A percentile compares a stretch with the other conserved stretches of the same genome.
Evolutionary conservation across 2,329 filamentous ascomycete species (phyloP).

Genomic region (Alternaria viburni): DNA sequence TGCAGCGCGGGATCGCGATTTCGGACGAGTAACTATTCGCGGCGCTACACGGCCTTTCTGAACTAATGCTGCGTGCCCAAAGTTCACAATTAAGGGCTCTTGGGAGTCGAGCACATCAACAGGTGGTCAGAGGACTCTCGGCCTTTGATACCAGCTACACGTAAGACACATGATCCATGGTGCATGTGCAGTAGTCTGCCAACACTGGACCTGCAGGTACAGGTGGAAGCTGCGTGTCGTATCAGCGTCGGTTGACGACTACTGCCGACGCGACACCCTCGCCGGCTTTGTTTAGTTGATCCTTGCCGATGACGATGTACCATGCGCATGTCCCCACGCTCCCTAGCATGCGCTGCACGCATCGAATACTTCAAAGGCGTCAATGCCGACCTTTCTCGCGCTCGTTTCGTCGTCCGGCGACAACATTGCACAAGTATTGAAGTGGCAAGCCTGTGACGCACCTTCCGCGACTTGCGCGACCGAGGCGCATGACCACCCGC

Average conservation of each 20-base stretch:
- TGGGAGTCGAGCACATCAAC: neutral
- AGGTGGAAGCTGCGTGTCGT: neutral
- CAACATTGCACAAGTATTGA: neutral
- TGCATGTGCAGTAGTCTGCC: slow-evolving; percentile 11
- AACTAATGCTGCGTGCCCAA: neutral
- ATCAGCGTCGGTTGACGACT: neutral
- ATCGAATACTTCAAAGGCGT: slow-evolving; percentile 1
- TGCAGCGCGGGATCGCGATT: slow-evolving; percentile 6
- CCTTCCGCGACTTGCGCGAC: slow-evolving; percentile 29
- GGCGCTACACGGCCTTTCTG: neutral
- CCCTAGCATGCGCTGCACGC: slow-evolving; percentile 7
- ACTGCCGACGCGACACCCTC: slow-evolving; percentile 11
- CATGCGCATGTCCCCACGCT: slow-evolving; percentile 15
- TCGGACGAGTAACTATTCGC: neutral
- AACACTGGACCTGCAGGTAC: slow-evolving; percentile 22
- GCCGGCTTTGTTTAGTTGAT: slow-evolving; percentile 23
- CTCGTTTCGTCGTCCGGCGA: neutral
- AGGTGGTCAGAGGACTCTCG: neutral
- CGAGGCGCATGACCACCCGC: slow-evolving; percentile 26
- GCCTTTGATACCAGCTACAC: neutral
- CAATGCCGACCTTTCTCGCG: neutral
- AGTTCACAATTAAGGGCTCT: neutral
- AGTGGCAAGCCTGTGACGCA: slow-evolving; percentile 15
- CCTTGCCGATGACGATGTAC: slow-evolving; percentile 20
- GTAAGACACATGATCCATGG: neutral